A percentile compares a stretch with the other conserved stretches of the same genome.
Conservation (phyloP, 2,329 filamentous ascomycete species). For the Colletotrichum siamense region DNA sequence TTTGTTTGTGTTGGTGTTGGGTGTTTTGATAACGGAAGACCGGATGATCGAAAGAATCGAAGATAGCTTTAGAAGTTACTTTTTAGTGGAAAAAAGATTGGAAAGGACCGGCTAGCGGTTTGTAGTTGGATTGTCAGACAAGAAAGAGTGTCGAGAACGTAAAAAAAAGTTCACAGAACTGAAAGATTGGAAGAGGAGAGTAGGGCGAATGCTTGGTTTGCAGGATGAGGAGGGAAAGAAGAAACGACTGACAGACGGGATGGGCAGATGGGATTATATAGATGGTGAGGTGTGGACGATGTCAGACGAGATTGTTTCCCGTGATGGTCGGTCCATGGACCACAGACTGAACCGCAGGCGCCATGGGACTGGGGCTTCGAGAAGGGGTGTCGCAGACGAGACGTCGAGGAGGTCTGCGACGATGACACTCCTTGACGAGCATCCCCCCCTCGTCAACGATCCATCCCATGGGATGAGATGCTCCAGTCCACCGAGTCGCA, state of each 20-base stretch:
- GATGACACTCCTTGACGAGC: constrained; percentile 3
- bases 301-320: constrained; percentile 2
- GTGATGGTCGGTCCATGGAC: neutral
- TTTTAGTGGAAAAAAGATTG: constrained; percentile 8
- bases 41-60: constrained; percentile 9
- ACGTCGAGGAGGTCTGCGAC: constrained; percentile 8
- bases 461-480: neutral
- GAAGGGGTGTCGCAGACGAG: neutral
- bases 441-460: neutral
- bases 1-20: neutral
- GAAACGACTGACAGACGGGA: neutral
- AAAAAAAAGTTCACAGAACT: constrained; percentile 45
- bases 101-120: constrained; percentile 25
- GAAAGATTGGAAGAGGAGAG: constrained; percentile 33
- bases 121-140: constrained; percentile 17
- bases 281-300: neutral
- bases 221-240: constrained; percentile 22
- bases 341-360: neutral
- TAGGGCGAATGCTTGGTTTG: constrained; percentile 25
- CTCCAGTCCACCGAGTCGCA: neutral
- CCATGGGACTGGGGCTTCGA: neutral
- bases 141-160: constrained; percentile 32
- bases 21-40: neutral
- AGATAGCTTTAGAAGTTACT: neutral
- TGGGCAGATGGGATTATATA: constrained; percentile 6